phyloP scores from a whole-genome alignment of 176 grass and related monocot species.

The Lolium multiflorum region DNA sequence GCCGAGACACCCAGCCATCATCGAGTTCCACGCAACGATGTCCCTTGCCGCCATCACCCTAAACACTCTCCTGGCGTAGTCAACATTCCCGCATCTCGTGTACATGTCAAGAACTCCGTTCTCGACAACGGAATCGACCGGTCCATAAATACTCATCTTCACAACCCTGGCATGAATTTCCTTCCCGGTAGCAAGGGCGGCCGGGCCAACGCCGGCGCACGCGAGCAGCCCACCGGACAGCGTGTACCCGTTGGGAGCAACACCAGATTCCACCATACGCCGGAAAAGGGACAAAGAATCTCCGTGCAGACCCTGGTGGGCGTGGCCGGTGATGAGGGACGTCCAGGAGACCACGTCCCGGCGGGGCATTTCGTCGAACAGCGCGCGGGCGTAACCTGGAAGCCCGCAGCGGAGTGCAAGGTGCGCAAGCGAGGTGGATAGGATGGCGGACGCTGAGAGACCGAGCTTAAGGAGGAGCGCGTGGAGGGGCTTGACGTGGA shows the following conservation, averaged over 20 bases:
- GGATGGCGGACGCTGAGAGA: conserved; percentile 43
- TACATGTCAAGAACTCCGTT: conserved; percentile 73
- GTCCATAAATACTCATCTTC: conserved; percentile 31
- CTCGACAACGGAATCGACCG: conserved; percentile 46
- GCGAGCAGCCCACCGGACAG: conserved; percentile 53
- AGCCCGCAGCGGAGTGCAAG: conserved; percentile 40
- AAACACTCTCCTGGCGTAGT: conserved; percentile 44
- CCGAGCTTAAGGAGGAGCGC: conserved; percentile 52
- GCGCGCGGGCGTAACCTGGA: conserved; percentile 18
- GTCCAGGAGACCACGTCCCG: conserved; percentile 69
- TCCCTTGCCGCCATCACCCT: conserved; percentile 44
- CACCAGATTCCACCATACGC: conserved; percentile 30
- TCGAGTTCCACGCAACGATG: conserved; percentile 57
- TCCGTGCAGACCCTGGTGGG: conserved; percentile 36
- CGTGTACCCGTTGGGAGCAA: conserved; percentile 53
- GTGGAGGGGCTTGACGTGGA: conserved; percentile 41
- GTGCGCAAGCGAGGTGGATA: conserved; percentile 46
- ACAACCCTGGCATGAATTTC: conserved; percentile 61
- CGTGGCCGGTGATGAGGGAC: conserved; percentile 61
- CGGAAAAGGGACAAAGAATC: conserved; percentile 37
- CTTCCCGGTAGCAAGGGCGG: conserved; percentile 41
- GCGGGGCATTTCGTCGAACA: conserved; percentile 64
- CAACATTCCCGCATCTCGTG: conserved; percentile 34
- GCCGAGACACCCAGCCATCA: conserved; percentile 57
- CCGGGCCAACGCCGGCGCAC: conserved; percentile 33